phyloP scores from a whole-genome alignment of 2,329 filamentous ascomycete genomes.

The Fusarium euwallaceae region DNA sequence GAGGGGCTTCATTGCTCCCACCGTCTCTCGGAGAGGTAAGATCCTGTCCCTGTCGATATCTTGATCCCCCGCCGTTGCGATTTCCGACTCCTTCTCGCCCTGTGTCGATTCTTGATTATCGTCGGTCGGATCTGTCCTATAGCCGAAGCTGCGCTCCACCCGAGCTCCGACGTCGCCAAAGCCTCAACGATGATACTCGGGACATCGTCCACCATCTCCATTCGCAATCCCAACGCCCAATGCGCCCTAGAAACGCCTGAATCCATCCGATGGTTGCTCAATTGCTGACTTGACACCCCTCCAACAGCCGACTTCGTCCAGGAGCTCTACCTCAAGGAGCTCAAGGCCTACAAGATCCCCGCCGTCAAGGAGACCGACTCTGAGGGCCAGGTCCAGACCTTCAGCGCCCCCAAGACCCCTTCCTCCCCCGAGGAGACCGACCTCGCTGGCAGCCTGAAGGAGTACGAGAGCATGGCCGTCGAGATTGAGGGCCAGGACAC shows the following conservation, averaged over 20 bases:
- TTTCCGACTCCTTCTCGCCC: background rate
- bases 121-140: conserved; percentile 39
- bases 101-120: conserved; percentile 19
- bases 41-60: conserved; percentile 32
- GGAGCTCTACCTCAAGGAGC: conserved; percentile 96
- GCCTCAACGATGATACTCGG: conserved; percentile 10
- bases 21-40: conserved; percentile 73
- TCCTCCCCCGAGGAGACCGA: conserved; percentile 93
- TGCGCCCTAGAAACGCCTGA: conserved; percentile 4
- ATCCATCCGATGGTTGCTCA: conserved; percentile 13
- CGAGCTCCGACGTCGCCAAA: conserved; percentile 46
- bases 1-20: conserved; percentile 71
- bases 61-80: conserved; percentile 1
- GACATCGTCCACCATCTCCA: background rate
- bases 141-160: conserved; percentile 47
- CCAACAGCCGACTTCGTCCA: conserved; percentile 91
- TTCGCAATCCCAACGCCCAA: background rate
- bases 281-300: conserved; percentile 44
- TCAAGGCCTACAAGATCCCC: conserved; percentile 93
- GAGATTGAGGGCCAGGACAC: conserved; percentile 91
- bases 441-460: conserved; percentile 90
- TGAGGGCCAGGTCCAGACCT: conserved; percentile 92
- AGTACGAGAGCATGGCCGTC: conserved; percentile 94
- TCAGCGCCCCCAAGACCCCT: conserved; percentile 83
- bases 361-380: conserved; percentile 87